Conservation (phyloP, 352 stramenopile genomes). For the Phytophthora tentaculata region DNA sequence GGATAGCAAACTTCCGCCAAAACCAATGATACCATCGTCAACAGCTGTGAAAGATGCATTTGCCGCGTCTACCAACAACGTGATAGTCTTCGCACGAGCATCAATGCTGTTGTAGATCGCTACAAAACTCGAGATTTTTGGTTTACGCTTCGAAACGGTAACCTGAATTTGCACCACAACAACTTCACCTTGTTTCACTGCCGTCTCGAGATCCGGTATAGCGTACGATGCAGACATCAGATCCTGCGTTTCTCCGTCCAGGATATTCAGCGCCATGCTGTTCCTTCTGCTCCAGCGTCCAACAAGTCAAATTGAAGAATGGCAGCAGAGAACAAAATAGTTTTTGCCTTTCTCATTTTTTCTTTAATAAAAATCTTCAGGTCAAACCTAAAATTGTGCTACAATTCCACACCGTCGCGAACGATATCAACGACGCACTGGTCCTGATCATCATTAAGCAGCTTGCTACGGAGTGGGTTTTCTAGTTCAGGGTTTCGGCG, state of each 20-base stretch:
- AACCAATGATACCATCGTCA: slow-evolving; percentile 62
- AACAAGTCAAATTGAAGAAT: slow-evolving; percentile 18
- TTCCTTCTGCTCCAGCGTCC: slow-evolving; percentile 8
- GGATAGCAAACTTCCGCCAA: neutral
- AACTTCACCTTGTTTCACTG: slow-evolving; percentile 72
- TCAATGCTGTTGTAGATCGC: slow-evolving; percentile 83
- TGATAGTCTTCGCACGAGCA: slow-evolving; percentile 55
- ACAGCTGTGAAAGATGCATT: slow-evolving; percentile 60
- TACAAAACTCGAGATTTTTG: slow-evolving; percentile 22
- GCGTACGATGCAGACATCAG: slow-evolving; percentile 65
- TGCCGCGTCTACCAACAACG: slow-evolving; percentile 47
- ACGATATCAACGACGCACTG: slow-evolving; percentile 11
- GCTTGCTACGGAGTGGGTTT: slow-evolving; percentile 19
- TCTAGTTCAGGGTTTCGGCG: slow-evolving; percentile 12
- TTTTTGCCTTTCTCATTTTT: slow-evolving; percentile 34
- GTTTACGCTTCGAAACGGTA: neutral
- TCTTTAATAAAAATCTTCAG: neutral
- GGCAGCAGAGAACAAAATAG: slow-evolving; percentile 1
- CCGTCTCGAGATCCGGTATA: slow-evolving; percentile 60
- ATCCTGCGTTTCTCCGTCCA: slow-evolving; percentile 48
- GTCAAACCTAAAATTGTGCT: neutral
- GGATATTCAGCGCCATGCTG: slow-evolving; percentile 30
- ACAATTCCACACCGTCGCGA: slow-evolving; percentile 7
- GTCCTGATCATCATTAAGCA: slow-evolving; percentile 18
- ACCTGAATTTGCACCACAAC: neutral